These are phyloP conservation scores for Didymella lethalis DNA, from an alignment of 2,329 filamentous ascomycete species.

Conservation along the genomic window DNA sequence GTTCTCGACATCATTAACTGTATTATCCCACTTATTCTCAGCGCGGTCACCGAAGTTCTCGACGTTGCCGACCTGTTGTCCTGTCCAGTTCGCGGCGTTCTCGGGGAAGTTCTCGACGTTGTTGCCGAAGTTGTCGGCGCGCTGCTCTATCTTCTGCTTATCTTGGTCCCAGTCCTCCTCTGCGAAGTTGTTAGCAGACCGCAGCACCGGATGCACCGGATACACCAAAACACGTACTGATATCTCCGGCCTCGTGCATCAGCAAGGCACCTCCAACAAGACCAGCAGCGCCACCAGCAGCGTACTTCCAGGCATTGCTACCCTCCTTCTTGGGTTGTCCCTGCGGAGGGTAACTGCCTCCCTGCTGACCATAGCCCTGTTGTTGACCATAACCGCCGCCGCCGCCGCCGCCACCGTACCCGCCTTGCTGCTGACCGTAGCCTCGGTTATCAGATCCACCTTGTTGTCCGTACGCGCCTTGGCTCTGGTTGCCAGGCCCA, in stretches of 20 bases:
- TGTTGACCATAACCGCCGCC: constrained; percentile 14
- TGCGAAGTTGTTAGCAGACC: constrained; percentile 14
- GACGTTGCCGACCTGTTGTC: constrained; percentile 34
- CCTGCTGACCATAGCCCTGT: constrained; percentile 22
- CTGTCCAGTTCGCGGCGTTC: constrained; percentile 35
- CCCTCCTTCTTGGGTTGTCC: constrained; percentile 30
- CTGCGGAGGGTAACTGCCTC: constrained; percentile 18
- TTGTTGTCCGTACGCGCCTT: constrained; percentile 26
- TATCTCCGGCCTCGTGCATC: constrained; percentile 39
- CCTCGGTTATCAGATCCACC: constrained; percentile 8
- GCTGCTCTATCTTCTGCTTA: constrained; percentile 28
- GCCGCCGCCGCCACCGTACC: constrained; percentile 5
- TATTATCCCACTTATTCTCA: constrained; percentile 31
- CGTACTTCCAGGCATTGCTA: constrained; percentile 40
- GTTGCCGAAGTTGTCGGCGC: constrained; percentile 30
- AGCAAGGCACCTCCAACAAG: constrained; percentile 36
- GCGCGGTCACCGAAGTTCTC: constrained; percentile 36
- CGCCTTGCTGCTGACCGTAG: constrained; percentile 25
- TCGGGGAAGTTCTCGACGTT: constrained; percentile 33
- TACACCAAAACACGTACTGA: constrained; percentile 24
- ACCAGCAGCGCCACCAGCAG: constrained; percentile 35
- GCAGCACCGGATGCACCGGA: too few relatives aligned
- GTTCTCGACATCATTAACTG: constrained; percentile 34
- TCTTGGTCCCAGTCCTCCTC: constrained; percentile 31
- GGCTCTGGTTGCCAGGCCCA: constrained; percentile 14